phyloP scores from a whole-genome alignment of 2,329 filamentous ascomycete genomes.

The Plectosphaerella sp. region DNA sequence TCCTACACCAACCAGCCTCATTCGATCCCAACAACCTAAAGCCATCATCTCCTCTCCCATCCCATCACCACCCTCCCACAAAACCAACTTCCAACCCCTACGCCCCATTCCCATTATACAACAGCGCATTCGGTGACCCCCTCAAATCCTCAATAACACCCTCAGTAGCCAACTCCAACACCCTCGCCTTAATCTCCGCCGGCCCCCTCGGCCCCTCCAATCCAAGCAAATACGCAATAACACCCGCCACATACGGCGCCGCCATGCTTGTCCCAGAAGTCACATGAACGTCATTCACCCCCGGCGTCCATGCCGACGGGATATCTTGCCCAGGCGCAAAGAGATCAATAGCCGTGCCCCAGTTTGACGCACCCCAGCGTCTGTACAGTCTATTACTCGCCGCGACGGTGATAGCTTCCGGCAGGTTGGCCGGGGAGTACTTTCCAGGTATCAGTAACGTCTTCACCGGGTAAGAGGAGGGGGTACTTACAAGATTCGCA shows the following conservation, averaged over 20 bases:
- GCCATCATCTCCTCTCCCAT: too few species aligned
- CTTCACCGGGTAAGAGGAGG: not conserved
- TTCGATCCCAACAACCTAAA: too few species aligned
- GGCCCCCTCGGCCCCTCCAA: constrained; percentile 11
- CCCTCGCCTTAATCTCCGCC: constrained; percentile 2
- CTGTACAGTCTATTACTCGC: constrained; percentile 34
- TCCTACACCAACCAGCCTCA: too few species aligned
- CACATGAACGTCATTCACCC: not conserved
- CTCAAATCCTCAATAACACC: too few species aligned
- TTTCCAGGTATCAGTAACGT: constrained; percentile 11
- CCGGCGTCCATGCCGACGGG: constrained; percentile 36
- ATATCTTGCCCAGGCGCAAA: constrained; percentile 44
- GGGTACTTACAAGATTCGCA: constrained; percentile 12
- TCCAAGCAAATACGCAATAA: constrained; percentile 13
- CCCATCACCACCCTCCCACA: too few species aligned
- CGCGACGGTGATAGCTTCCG: constrained; percentile 47
- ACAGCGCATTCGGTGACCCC: too few species aligned
- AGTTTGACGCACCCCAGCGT: constrained; percentile 44
- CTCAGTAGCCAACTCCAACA: constrained; percentile 8
- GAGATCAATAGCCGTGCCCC: constrained; percentile 39
- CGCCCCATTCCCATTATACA: too few species aligned
- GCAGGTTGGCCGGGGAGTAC: constrained; percentile 42
- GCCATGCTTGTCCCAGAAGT: constrained; percentile 13
- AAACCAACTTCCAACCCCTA: too few species aligned
- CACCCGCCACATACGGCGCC: constrained; percentile 15